Evolutionary conservation across 1,284 basidiomycete species (phyloP).

Genomic region (Sphaerobolus stellatus): DNA sequence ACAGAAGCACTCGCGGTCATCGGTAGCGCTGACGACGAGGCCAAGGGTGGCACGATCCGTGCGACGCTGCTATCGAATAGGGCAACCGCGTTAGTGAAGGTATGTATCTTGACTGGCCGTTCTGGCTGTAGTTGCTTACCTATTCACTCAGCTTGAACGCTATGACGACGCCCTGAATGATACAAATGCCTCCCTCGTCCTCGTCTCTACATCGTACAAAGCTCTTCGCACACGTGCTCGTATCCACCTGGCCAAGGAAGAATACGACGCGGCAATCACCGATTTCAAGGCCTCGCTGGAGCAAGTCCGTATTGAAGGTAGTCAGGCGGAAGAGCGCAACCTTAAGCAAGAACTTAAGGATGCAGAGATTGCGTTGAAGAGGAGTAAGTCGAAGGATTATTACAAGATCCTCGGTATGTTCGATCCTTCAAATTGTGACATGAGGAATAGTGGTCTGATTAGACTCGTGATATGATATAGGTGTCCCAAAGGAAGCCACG

Average conservation of each 20-base stretch:
- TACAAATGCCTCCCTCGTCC: constrained; percentile 63
- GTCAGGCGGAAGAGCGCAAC: constrained; percentile 59
- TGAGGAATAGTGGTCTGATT: too few species aligned
- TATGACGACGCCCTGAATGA: constrained; percentile 71
- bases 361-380: constrained; percentile 74
- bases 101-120: constrained; percentile 26
- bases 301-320: constrained; percentile 59
- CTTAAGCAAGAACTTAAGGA: constrained; percentile 70
- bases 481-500: constrained; percentile 55
- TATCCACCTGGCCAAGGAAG: constrained; percentile 71
- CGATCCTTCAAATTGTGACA: background rate
- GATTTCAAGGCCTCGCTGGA: constrained; percentile 81
- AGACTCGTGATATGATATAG: constrained; percentile 17
- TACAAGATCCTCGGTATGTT: constrained; percentile 66
- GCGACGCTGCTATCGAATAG: constrained; percentile 82
- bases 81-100: constrained; percentile 79
- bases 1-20: constrained; percentile 69
- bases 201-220: constrained; percentile 75
- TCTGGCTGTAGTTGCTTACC: background rate
- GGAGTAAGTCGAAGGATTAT: constrained; percentile 84
- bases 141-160: constrained; percentile 49
- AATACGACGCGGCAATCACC: constrained; percentile 68
- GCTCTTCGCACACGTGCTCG: constrained; percentile 83
- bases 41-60: constrained; percentile 71
- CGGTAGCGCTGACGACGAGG: constrained; percentile 63